phyloP scores from a whole-genome alignment of 2,329 filamentous ascomycete species.

The Elsinoe ampelina region DNA sequence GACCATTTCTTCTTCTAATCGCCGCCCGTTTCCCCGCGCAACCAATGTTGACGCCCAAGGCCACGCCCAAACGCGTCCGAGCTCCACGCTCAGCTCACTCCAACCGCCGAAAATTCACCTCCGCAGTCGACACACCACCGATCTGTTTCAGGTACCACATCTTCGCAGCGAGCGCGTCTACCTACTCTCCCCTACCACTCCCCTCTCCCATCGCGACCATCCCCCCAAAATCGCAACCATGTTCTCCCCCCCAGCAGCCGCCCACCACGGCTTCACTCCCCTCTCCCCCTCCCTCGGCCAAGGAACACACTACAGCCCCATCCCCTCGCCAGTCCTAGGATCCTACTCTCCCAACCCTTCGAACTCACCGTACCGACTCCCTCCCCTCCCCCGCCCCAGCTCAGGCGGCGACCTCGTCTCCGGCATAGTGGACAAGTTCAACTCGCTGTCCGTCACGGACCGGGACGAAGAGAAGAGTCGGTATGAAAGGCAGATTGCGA shows the following conservation, averaged over 20 bases:
- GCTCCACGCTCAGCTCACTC: neutral
- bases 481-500: conserved; percentile 30
- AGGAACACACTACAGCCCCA: neutral
- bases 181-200: neutral
- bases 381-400: conserved; percentile 26
- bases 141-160: neutral
- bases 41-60: conserved; percentile 5
- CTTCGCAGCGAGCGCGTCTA: neutral
- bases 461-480: conserved; percentile 29
- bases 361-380: conserved; percentile 34
- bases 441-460: conserved; percentile 51
- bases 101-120: conserved; percentile 1
- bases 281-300: neutral
- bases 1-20: neutral
- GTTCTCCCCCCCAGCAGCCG: neutral
- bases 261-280: neutral
- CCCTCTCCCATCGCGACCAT: neutral
- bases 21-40: conserved; percentile 4
- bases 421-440: conserved; percentile 59
- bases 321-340: neutral
- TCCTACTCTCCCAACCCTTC: conserved; percentile 28
- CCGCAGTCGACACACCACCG: neutral
- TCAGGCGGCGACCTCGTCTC: conserved; percentile 17
- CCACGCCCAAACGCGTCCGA: neutral
- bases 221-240: neutral